Evolutionary conservation across 2,329 filamentous ascomycete genomes (phyloP).

Genomic region (Aspergillus ochraceoroseus): DNA sequence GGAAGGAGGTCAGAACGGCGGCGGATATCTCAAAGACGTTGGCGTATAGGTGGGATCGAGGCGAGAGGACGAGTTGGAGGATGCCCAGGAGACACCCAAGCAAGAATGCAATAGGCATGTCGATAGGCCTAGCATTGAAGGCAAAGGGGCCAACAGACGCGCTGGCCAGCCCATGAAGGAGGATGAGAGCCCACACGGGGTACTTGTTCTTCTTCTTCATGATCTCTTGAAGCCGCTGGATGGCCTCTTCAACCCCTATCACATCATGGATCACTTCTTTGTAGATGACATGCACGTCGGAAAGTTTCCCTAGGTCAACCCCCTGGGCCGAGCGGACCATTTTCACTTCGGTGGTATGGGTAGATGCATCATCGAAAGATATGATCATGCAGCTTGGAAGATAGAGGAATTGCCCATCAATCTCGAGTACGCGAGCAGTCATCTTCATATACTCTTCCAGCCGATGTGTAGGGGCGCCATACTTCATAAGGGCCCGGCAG

Average conservation of each 20-base stretch:
- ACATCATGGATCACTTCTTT: slow-evolving; percentile 49
- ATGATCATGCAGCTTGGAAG: slow-evolving; percentile 93
- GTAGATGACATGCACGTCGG: slow-evolving; percentile 47
- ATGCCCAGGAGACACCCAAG: slow-evolving; percentile 70
- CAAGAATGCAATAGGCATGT: slow-evolving; percentile 72
- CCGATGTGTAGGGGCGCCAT: slow-evolving; percentile 86
- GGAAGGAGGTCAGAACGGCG: slow-evolving; percentile 63
- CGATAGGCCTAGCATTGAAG: slow-evolving; percentile 71
- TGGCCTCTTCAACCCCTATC: slow-evolving; percentile 47
- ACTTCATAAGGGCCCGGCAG: slow-evolving; percentile 83
- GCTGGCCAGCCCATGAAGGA: slow-evolving; percentile 71
- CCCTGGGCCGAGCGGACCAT: slow-evolving; percentile 44
- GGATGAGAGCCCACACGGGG: slow-evolving; percentile 52
- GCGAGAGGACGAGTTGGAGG: slow-evolving; percentile 70
- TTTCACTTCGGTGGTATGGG: slow-evolving; percentile 48
- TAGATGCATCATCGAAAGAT: slow-evolving; percentile 63
- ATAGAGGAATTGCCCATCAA: slow-evolving; percentile 86
- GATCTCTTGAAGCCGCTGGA: slow-evolving; percentile 50
- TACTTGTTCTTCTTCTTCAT: slow-evolving; percentile 55
- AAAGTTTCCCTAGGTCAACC: slow-evolving; percentile 45
- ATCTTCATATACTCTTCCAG: slow-evolving; percentile 88
- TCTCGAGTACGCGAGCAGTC: slow-evolving; percentile 80
- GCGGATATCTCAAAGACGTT: slow-evolving; percentile 65
- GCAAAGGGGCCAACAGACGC: slow-evolving; percentile 74
- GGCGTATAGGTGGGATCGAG: slow-evolving; percentile 63